Conservation (phyloP, 495 filamentous ascomycete genomes). For the Cercophora samala region DNA sequence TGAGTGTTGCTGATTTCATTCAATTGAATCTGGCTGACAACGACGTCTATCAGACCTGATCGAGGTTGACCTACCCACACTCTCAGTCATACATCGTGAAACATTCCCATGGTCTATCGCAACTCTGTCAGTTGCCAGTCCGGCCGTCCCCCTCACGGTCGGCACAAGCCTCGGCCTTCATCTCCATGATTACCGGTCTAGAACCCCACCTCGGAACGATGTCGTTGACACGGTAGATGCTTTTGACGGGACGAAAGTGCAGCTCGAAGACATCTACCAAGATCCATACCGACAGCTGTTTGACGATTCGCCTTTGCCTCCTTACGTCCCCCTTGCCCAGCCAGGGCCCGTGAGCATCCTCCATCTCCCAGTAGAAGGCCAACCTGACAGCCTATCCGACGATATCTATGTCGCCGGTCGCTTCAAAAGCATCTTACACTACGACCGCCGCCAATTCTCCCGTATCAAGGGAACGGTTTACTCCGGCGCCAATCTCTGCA, state of each 20-base stretch:
- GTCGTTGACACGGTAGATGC: slow-evolving; percentile 35
- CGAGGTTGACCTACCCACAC: slow-evolving; percentile 77
- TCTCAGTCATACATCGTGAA: slow-evolving; percentile 66
- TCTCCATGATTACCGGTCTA: slow-evolving; percentile 70
- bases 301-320: slow-evolving; percentile 43
- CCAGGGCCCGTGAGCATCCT: slow-evolving; percentile 80
- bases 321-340: slow-evolving; percentile 73
- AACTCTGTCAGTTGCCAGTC: slow-evolving; percentile 71
- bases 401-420: slow-evolving; percentile 82
- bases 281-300: slow-evolving; percentile 29
- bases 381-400: slow-evolving; percentile 50
- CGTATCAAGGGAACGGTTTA: slow-evolving; percentile 72
- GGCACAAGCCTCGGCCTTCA: slow-evolving; percentile 81
- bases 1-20: slow-evolving; percentile 32
- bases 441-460: slow-evolving; percentile 84
- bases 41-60: slow-evolving; percentile 52
- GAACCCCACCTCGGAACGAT: slow-evolving; percentile 24
- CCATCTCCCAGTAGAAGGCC: slow-evolving; percentile 59
- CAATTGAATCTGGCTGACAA: slow-evolving; percentile 24
- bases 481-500: slow-evolving; percentile 77
- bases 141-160: slow-evolving; percentile 74
- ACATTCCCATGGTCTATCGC: slow-evolving; percentile 81
- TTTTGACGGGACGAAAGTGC: slow-evolving; percentile 25
- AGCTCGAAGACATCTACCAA: slow-evolving; percentile 33
- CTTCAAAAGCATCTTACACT: slow-evolving; percentile 85